Evolutionary conservation across 768 basidiomycete genomes (phyloP), one percentile per base, ranked within the genome.

Genomic region (Lentinula lateritia): DNA sequence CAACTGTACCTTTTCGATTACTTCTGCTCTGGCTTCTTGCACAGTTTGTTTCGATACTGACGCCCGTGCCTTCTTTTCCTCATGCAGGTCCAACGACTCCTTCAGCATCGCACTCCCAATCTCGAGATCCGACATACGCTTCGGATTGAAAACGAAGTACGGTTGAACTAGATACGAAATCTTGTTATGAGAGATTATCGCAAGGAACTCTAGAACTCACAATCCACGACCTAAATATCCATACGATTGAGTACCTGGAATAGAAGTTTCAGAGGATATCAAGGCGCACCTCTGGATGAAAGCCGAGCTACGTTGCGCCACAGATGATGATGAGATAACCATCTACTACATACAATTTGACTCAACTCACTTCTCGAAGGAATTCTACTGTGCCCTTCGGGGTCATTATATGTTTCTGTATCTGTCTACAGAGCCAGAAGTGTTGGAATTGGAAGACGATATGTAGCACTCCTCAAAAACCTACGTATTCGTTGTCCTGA

Each of bases 301-400:
- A 94, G 16, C 91, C 90, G 64, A 92, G 81, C 89, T 92, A 66
- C 16, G 20, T 56, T 43, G 62, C 34, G 48, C 52, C 46, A 50
- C 63, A 61, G 50, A 59, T 50, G 58, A 64, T 66, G 65, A 46
- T 56, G 46, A 61, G 54, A 34, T 57, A 56, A 58, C 35, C 52
- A 13, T 56, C 32, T 58, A 54, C 20, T 18, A 64, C 36, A 18
- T n/a, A 56, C 9, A n/a, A 34, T 3, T 15, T 34, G 16, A 57
- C 38, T 50, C 42, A 45, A 79, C 88, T 72, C 35, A 90, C 92
- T 67, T 83, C 89, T 45, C 90, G 78, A 0, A 89, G 90, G 74
- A 89, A 93, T 70, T 94, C 92, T 42, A 94, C 74, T 0, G 89
- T 80, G 2, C 92, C 89, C 72, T 88, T 83, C 13, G 85, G 84